phyloP scores from a whole-genome alignment of 768 basidiomycete genomes.

The Kwoniella europaea region DNA sequence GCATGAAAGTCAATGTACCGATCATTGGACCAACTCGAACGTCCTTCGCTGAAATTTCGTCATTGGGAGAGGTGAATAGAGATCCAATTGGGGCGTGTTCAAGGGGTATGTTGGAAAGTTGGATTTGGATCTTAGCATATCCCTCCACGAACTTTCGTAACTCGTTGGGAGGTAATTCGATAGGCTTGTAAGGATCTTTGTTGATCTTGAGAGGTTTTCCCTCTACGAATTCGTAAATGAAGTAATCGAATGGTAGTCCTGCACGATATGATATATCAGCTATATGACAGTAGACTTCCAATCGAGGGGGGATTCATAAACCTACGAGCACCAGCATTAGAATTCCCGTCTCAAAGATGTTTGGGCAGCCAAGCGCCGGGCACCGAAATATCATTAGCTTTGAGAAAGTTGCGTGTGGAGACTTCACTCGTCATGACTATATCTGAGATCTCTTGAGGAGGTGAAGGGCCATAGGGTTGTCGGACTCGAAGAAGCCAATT shows the following conservation, averaged over 20 bases:
- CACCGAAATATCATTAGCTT: neutral
- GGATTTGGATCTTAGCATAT: neutral
- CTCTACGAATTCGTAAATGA: conserved; percentile 14
- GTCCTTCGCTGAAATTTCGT: too few relatives aligned
- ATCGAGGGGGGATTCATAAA: neutral
- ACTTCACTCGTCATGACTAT: conserved; percentile 10
- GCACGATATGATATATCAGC: neutral
- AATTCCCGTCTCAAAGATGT: neutral
- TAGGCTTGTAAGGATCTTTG: neutral
- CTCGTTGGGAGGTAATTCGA: neutral
- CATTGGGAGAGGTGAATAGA: neutral
- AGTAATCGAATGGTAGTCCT: conserved; percentile 18
- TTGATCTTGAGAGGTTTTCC: neutral
- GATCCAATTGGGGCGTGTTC: neutral
- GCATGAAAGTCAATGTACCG: neutral
- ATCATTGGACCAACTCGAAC: neutral
- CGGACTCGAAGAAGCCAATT: conserved; percentile 12
- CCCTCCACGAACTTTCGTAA: neutral
- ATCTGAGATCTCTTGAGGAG: neutral
- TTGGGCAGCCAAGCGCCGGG: conserved; percentile 13
- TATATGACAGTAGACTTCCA: neutral
- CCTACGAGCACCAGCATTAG: too few relatives aligned
- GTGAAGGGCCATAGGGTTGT: neutral
- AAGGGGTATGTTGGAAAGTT: neutral
- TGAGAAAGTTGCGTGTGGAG: conserved; percentile 3